Evolutionary conservation across 257 asterid genomes (phyloP).

Genomic region (Solanum ahanhuiri): DNA sequence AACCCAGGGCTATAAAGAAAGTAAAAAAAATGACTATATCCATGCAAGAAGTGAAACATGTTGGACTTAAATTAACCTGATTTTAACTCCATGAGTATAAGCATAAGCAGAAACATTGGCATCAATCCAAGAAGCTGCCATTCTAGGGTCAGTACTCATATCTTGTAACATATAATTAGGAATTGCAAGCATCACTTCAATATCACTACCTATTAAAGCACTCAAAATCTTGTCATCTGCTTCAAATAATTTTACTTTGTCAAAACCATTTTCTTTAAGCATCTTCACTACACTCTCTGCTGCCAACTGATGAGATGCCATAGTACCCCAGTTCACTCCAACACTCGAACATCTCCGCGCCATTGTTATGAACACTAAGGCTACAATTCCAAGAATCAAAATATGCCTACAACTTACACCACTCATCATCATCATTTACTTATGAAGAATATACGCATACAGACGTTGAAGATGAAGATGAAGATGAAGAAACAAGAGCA

Average conservation of each 20-base stretch:
- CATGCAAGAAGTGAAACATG: not conserved
- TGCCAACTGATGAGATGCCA: constrained; percentile 55
- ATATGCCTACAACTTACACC: not conserved
- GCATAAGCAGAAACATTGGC: constrained; percentile 64
- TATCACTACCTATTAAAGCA: constrained; percentile 51
- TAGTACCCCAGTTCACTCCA: constrained; percentile 96
- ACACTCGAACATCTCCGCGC: constrained; percentile 16
- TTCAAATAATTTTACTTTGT: constrained; percentile 78
- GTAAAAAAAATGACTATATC: not conserved
- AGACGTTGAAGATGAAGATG: not conserved
- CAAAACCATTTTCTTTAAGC: constrained; percentile 66
- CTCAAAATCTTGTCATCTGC: constrained; percentile 54
- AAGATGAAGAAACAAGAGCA: not conserved
- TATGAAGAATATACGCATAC: not conserved
- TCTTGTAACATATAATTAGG: constrained; percentile 73
- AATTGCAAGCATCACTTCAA: constrained; percentile 78
- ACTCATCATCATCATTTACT: not conserved
- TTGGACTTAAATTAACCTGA: constrained; percentile 33
- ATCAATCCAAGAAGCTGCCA: constrained; percentile 77
- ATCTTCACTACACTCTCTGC: constrained; percentile 53
- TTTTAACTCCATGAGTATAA: constrained; percentile 54
- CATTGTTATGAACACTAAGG: not conserved
- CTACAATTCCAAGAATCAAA: not conserved
- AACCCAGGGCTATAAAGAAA: rapidly evolving
- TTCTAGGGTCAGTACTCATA: constrained; percentile 49